Conservation (phyloP, 371 early-diverging fungal genomes). For the Parasitella parasitica region DNA sequence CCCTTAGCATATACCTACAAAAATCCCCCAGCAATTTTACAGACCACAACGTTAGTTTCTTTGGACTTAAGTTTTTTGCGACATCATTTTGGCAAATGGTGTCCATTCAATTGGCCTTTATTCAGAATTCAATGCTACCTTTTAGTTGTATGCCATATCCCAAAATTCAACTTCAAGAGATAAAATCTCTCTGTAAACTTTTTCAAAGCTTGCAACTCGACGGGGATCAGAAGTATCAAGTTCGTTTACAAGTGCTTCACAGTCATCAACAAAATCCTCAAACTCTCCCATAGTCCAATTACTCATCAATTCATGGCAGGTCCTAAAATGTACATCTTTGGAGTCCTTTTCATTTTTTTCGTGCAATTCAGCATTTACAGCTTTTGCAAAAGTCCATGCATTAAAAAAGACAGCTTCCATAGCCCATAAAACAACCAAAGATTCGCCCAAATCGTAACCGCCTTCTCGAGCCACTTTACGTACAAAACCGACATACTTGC, state of each 20-base stretch:
- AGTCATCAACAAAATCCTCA: conserved; percentile 20
- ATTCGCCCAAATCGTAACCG: conserved; percentile 27
- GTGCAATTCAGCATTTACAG: not conserved
- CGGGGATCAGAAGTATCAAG: conserved; percentile 6
- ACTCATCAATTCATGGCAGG: conserved; percentile 20
- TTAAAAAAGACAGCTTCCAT: conserved; percentile 29
- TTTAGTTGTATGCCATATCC: conserved; percentile 15
- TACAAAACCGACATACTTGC: conserved; percentile 24
- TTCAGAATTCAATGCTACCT: not conserved
- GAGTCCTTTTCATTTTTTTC: not conserved
- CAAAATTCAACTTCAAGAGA: conserved; percentile 26
- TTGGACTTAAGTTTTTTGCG: too few relatives aligned
- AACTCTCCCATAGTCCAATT: conserved; percentile 29
- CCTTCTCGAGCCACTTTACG: conserved; percentile 23
- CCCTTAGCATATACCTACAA: too few relatives aligned
- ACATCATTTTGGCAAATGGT: too few relatives aligned
- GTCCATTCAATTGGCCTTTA: too few relatives aligned
- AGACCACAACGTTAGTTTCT: too few relatives aligned
- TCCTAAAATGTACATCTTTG: conserved; percentile 4
- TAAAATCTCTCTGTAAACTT: conserved; percentile 18
- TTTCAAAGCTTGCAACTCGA: conserved; percentile 20
- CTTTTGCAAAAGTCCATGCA: conserved; percentile 22
- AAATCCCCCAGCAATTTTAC: too few relatives aligned
- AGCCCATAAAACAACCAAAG: conserved; percentile 26
- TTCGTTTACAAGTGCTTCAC: conserved; percentile 15